Evolutionary conservation across 345 rosid genomes (phyloP).

Genomic region (Populus alba): DNA sequence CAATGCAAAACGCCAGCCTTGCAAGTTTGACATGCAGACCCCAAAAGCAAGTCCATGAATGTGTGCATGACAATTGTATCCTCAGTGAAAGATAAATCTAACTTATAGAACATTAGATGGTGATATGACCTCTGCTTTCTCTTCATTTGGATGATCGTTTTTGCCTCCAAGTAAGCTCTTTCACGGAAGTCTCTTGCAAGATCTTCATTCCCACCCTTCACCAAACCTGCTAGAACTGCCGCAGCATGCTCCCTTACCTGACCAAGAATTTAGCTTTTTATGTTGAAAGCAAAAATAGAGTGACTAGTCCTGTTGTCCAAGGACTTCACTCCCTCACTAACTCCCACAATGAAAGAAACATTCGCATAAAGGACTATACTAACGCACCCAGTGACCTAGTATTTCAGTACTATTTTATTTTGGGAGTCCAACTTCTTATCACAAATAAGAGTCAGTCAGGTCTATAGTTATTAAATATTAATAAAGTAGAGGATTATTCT

Average conservation of each 20-base stretch:
- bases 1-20: background rate
- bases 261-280: slow-evolving; percentile 10
- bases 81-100: background rate
- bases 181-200: slow-evolving; percentile 79
- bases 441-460: background rate
- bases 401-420: background rate
- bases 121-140: slow-evolving; percentile 55
- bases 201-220: slow-evolving; percentile 92
- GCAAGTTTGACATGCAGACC: background rate
- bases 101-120: background rate
- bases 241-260: slow-evolving; percentile 99
- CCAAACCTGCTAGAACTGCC: slow-evolving; percentile 88
- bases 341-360: background rate
- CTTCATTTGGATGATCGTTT: slow-evolving; percentile 44
- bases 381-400: background rate
- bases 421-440: background rate
- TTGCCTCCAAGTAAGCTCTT: slow-evolving; percentile 77
- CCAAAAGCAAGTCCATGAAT: background rate
- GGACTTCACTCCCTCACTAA: slow-evolving; percentile 2
- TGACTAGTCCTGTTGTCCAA: background rate
- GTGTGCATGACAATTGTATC: background rate
- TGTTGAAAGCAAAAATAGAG: background rate
- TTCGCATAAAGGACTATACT: background rate
- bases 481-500: background rate
- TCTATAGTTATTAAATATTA: background rate